Percentiles rank a stretch among this genome's conserved stretches.
These are phyloP conservation scores for Termitomyces sp. DNA, from an alignment of 1,284 basidiomycete species.

Conservation along the genomic window DNA sequence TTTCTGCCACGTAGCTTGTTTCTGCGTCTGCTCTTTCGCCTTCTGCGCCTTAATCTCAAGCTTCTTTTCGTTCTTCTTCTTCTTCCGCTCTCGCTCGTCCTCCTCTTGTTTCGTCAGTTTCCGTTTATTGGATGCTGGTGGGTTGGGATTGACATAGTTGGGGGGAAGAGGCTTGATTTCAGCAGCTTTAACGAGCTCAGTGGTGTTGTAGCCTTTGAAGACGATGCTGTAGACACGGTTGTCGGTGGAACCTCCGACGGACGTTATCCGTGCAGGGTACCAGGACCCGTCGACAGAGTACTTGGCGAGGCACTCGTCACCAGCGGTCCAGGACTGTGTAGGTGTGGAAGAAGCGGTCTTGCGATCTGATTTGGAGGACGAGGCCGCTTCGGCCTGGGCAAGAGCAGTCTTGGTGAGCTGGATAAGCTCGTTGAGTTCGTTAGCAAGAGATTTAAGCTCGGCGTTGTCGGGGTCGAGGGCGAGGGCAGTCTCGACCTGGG, in stretches of 20 bases:
- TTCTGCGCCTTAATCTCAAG: constrained; percentile 81
- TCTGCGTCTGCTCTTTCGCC: constrained; percentile 83
- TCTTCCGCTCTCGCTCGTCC: constrained; percentile 88
- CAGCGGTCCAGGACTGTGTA: constrained; percentile 65
- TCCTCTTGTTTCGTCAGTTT: constrained; percentile 79
- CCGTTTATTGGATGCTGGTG: constrained; percentile 56
- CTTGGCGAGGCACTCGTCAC: constrained; percentile 90
- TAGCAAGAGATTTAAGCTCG: constrained; percentile 71
- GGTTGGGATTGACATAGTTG: constrained; percentile 40
- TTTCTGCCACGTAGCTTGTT: constrained; percentile 94
- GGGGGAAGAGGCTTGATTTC: constrained; percentile 70
- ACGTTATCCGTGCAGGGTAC: constrained; percentile 90
- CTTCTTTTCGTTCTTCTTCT: constrained; percentile 97
- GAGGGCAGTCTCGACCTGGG: constrained; percentile 86
- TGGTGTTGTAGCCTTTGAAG: constrained; percentile 93
- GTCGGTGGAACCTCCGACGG: constrained; percentile 80
- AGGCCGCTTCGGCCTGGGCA: constrained; percentile 55
- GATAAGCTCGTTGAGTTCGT: constrained; percentile 90
- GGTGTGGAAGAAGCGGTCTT: constrained; percentile 47
- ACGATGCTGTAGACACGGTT: constrained; percentile 89
- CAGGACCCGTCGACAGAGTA: constrained; percentile 86
- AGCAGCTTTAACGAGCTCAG: constrained; percentile 78
- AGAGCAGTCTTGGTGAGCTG: constrained; percentile 76
- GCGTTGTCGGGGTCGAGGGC: constrained; percentile 76
- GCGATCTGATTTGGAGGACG: constrained; percentile 59